Conservation (phyloP, 164 flowering plant genomes). For the Kalanchoe fedtschenkoi region DNA sequence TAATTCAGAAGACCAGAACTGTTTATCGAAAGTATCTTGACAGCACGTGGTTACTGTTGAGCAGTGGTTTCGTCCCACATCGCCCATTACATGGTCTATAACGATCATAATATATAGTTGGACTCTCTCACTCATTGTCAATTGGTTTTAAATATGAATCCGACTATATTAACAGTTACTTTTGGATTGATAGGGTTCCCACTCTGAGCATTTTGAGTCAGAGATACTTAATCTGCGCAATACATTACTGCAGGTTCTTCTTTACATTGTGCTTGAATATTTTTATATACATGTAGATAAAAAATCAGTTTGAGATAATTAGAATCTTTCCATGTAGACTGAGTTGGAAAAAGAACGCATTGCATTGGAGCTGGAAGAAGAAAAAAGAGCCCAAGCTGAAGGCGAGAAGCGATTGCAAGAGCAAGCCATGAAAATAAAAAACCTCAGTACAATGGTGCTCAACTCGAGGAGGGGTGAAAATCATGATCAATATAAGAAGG, state of each 20-base stretch:
- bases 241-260: conserved; percentile 65
- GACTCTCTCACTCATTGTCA: too few species aligned
- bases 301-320: conserved; percentile 4
- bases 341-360: conserved; percentile 93
- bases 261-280: background rate
- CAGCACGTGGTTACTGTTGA: conserved; percentile 1
- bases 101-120: too few species aligned
- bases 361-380: conserved; percentile 86
- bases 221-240: conserved; percentile 82
- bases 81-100: too few species aligned
- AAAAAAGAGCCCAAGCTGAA: conserved; percentile 85
- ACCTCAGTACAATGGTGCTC: conserved; percentile 82
- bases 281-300: background rate
- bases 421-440: conserved; percentile 81
- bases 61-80: too few species aligned
- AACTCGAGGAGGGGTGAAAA: conserved; percentile 56
- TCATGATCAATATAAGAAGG: conserved; percentile 49
- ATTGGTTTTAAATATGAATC: too few species aligned
- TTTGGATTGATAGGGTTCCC: conserved; percentile 62
- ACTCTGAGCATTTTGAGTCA: conserved; percentile 78
- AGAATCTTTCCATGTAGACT: conserved; percentile 32
- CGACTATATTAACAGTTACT: too few species aligned
- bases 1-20: background rate
- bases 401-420: conserved; percentile 69
- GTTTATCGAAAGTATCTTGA: background rate